Evolutionary conservation across 352 stramenopile genomes (phyloP), one percentile per base, ranked within the genome.

Genomic region (Phytophthora fragariaefolia): DNA sequence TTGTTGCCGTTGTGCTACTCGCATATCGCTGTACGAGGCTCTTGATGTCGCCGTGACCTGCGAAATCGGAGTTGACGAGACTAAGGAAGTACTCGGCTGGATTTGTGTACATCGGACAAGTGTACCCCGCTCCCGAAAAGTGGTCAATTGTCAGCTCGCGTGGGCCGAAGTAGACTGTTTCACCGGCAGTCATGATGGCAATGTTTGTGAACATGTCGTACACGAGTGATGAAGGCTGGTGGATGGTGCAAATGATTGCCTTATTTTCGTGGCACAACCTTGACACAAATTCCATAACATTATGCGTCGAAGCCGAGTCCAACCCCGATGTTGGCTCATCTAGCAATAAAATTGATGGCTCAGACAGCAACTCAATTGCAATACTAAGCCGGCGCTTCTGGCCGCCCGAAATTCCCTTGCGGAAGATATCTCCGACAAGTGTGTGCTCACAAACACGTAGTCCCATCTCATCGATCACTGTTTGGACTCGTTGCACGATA

Each of bases 331-430:
- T 99, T 0, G 96, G 95, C 65, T 98, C 97, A 59, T 98, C 96
- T 20, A 99, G 71, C 30, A 99, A 83, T 53, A 99, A 57, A 32
- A 99, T 82, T 22, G 95, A 95, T 40, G 96, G 96, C 46, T 98
- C 97, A 0, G 92, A 88, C 0, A 98, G 84, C 54, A 99, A 70
- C 77, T 99, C 93, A 18, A 97, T 77, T 12, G 85, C 97, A 63
- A 99, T 98, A 23, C 90, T 94, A 20, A 98, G 76, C 2, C 96
- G 77, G 54, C 98, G 96, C 58, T 88, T 86, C 71, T 99, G 78
- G 86, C 92, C 79, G 81, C 92, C 73, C 0, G 83, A 92, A 45
- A 97, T 82, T 0, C 90, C 91, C 56, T 94, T 90, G 49, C 82
- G 76, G 56, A 97, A 96, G 1, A 96, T 70, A 62, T 93, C 88